Evolutionary conservation across 768 basidiomycete species (phyloP).

Genomic region (Suillus spraguei): DNA sequence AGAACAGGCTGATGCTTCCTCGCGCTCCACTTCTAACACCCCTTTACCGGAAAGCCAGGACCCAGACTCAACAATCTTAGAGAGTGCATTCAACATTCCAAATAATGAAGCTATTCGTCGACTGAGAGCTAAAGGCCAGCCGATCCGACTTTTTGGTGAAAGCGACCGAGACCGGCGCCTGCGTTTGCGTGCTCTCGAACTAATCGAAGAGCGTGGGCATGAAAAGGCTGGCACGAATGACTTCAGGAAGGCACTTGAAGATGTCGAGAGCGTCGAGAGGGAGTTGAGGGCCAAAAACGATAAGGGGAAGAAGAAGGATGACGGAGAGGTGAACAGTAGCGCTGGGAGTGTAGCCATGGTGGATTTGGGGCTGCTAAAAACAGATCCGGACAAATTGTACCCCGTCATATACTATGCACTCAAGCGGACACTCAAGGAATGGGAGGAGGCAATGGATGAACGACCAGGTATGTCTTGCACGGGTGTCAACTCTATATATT

Average conservation of each 20-base stretch:
- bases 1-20: slow-evolving; percentile 45
- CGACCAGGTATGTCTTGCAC: slow-evolving; percentile 67
- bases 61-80: slow-evolving; percentile 40
- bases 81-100: slow-evolving; percentile 78
- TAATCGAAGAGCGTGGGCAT: slow-evolving; percentile 89
- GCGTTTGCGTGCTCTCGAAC: slow-evolving; percentile 88
- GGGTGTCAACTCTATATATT: not conserved
- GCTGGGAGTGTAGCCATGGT: slow-evolving; percentile 51
- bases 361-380: slow-evolving; percentile 82
- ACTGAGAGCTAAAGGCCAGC: slow-evolving; percentile 89
- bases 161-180: slow-evolving; percentile 91
- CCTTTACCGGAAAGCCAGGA: slow-evolving; percentile 36
- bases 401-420: slow-evolving; percentile 96
- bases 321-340: slow-evolving; percentile 47
- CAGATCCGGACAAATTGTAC: slow-evolving; percentile 93
- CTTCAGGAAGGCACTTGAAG: slow-evolving; percentile 87
- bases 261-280: slow-evolving; percentile 79
- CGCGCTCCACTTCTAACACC: slow-evolving; percentile 44
- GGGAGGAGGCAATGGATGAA: slow-evolving; percentile 95
- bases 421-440: slow-evolving; percentile 91
- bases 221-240: slow-evolving; percentile 91
- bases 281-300: slow-evolving; percentile 59
- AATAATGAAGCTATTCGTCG: slow-evolving; percentile 91
- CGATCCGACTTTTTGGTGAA: slow-evolving; percentile 93
- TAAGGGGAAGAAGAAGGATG: slow-evolving; percentile 67